phyloP scores from a whole-genome alignment of 1,139 yeast genomes.

The Candida sanyaensis region DNA sequence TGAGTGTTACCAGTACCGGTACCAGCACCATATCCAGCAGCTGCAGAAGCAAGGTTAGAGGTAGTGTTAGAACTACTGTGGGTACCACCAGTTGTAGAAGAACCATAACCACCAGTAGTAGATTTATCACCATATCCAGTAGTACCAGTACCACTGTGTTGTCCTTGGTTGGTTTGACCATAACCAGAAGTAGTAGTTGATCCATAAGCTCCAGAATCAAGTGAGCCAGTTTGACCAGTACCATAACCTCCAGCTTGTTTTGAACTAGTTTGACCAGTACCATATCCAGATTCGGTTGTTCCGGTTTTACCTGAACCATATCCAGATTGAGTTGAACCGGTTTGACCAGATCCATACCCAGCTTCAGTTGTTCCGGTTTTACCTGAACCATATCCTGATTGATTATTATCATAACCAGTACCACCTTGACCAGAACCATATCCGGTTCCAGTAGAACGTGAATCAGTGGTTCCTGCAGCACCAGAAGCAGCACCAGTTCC shows the following conservation, averaged over 20 bases:
- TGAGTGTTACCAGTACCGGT: constrained; percentile 4
- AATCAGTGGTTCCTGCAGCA: constrained; percentile 2
- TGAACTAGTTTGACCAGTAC: not conserved
- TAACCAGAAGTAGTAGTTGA: not conserved
- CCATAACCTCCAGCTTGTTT: not conserved
- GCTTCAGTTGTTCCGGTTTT: not conserved
- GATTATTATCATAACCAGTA: not conserved
- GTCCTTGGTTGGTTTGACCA: not conserved
- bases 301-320: constrained; percentile 2
- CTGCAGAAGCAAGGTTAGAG: not conserved
- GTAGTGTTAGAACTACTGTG: not conserved
- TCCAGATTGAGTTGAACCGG: constrained; percentile 1
- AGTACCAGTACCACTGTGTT: not conserved
- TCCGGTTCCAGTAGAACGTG: constrained; percentile 7
- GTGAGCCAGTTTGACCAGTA: not conserved
- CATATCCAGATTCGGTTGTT: constrained; percentile 2
- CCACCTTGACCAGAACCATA: constrained; percentile 7
- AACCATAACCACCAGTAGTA: constrained; percentile 4
- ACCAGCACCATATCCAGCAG: constrained; percentile 11
- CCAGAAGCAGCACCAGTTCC: not conserved
- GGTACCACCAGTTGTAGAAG: constrained; percentile 1
- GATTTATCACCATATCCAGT: constrained; percentile 10
- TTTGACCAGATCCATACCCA: constrained; percentile 1
- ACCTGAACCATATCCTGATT: constrained; percentile 4
- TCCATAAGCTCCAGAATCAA: not conserved